phyloP scores from a whole-genome alignment of 2,329 filamentous ascomycete genomes.

The Neophaeococcomyces mojaviensis region DNA sequence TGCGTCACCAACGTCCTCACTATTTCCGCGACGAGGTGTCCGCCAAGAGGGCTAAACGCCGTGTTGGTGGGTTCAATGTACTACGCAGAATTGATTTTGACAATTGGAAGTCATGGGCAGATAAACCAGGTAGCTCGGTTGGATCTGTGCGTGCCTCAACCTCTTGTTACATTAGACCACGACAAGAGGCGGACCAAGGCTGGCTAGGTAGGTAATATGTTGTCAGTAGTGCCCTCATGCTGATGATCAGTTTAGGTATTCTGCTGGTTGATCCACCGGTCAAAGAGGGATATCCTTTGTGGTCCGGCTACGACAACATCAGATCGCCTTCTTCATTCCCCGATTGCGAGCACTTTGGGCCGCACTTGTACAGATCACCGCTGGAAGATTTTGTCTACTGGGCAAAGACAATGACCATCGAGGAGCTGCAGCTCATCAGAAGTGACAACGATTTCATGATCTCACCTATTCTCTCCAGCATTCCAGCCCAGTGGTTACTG shows the following conservation, averaged over 20 bases:
- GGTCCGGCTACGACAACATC: conserved; percentile 4
- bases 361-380: background rate
- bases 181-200: conserved; percentile 1
- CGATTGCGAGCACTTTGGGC: background rate
- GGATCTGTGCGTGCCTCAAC: conserved; percentile 2
- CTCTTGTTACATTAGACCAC: conserved; percentile 2
- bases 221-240: background rate
- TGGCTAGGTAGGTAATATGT: background rate
- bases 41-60: background rate
- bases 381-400: conserved; percentile 4
- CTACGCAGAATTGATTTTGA: conserved; percentile 1
- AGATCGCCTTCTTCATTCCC: background rate
- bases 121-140: background rate
- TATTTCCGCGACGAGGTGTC: background rate
- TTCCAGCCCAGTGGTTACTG: conserved; percentile 1
- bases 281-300: background rate
- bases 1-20: conserved; percentile 3
- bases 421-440: background rate
- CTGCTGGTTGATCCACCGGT: conserved; percentile 3
- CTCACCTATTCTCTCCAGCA: conserved; percentile 1
- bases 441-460: conserved; percentile 1
- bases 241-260: background rate
- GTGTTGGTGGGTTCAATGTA: conserved; percentile 1
- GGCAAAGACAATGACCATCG: background rate
- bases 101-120: background rate